A percentile compares a stretch with the other conserved stretches of the same genome.
Conservation (phyloP, 2,329 filamentous ascomycete genomes). For the Xylariaceae sp. region DNA sequence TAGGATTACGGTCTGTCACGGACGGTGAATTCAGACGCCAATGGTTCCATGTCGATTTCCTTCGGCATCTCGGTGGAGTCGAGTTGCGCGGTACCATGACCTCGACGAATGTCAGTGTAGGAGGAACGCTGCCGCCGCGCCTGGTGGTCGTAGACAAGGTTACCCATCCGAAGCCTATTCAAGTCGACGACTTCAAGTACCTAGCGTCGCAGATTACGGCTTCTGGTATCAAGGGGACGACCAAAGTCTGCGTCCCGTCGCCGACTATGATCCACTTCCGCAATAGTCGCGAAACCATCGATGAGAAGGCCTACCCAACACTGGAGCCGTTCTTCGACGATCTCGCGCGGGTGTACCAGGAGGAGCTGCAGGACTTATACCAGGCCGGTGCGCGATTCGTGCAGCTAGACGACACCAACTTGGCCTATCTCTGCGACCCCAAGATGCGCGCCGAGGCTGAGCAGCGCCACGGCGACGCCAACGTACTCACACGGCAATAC, state of each 20-base stretch:
- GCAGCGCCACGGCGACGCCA: conserved; percentile 53
- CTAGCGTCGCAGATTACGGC: conserved; percentile 50
- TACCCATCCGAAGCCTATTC: conserved; percentile 55
- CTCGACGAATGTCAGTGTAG: conserved; percentile 47
- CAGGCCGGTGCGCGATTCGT: conserved; percentile 58
- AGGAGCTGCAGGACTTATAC: conserved; percentile 55
- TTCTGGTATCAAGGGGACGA: conserved; percentile 41
- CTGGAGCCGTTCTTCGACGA: conserved; percentile 60
- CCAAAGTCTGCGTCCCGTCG: conserved; percentile 60
- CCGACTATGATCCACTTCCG: conserved; percentile 66
- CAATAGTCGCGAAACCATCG: conserved; percentile 55
- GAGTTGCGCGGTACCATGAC: conserved; percentile 51
- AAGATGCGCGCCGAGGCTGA: conserved; percentile 57
- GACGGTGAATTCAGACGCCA: conserved; percentile 60
- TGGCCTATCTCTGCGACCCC: conserved; percentile 61
- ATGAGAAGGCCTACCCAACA: conserved; percentile 54
- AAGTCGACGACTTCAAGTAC: conserved; percentile 59
- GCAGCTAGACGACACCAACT: conserved; percentile 62
- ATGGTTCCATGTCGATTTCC: conserved; percentile 63
- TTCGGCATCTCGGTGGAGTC: conserved; percentile 56
- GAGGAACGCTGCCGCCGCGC: conserved; percentile 56
- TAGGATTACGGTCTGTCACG: conserved; percentile 53
- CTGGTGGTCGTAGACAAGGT: conserved; percentile 58
- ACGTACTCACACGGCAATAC: conserved; percentile 53
- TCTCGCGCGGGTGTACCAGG: conserved; percentile 57